Evolutionary conservation across 192 early-diverging fungal species (phyloP).

Genomic region (Podochytrium sp.): DNA sequence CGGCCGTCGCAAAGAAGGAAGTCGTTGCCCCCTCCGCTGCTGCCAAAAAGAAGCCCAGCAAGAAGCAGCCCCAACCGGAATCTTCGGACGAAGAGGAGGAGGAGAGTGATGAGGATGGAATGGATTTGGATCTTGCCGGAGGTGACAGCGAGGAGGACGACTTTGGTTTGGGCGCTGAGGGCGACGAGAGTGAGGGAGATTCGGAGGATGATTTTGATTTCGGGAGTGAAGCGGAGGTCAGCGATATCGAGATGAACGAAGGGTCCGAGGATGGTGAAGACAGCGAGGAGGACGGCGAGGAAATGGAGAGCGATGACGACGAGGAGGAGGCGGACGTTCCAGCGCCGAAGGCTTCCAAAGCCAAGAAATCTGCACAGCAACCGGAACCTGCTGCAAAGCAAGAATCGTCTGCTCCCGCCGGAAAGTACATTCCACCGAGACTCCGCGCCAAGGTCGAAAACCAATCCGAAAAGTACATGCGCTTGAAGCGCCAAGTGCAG

Average conservation of each 20-base stretch:
- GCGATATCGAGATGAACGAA: neutral
- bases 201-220: slow-evolving; percentile 28
- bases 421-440: slow-evolving; percentile 90
- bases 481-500: slow-evolving; percentile 80
- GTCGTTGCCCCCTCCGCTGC: neutral
- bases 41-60: neutral
- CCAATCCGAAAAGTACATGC: slow-evolving; percentile 72
- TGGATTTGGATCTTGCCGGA: slow-evolving; percentile 2
- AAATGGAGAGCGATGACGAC: slow-evolving; percentile 15
- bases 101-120: neutral
- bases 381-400: neutral
- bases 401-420: slow-evolving; percentile 14
- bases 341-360: neutral
- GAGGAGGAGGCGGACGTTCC: slow-evolving; percentile 4
- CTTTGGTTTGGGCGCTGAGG: neutral
- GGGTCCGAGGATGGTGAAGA: neutral
- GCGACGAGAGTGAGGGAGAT: slow-evolving; percentile 17
- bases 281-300: neutral
- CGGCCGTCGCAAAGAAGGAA: neutral
- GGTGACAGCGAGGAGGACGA: slow-evolving; percentile 23
- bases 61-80: neutral
- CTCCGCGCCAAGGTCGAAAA: slow-evolving; percentile 59
- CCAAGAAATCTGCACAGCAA: neutral
- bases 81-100: slow-evolving; percentile 11
- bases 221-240: slow-evolving; percentile 1